phyloP scores from a whole-genome alignment of 2,329 filamentous ascomycete species.

The Apiospora pterosperma region DNA sequence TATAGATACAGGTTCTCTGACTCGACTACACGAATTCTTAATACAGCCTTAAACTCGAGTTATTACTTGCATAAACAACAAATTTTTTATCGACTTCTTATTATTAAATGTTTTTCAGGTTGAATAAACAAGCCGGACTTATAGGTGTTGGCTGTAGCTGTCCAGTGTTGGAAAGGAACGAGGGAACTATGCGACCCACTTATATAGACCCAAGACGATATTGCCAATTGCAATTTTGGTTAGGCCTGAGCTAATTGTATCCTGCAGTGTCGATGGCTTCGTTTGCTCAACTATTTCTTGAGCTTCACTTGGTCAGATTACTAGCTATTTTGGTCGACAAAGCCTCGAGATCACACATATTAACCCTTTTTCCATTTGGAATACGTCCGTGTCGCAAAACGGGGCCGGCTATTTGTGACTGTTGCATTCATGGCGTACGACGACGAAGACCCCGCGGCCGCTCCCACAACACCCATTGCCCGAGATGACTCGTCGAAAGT shows the following conservation, averaged over 20 bases:
- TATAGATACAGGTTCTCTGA: too few species aligned
- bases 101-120: too few species aligned
- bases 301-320: not conserved
- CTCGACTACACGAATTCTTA: too few species aligned
- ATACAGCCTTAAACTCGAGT: too few species aligned
- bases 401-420: not conserved
- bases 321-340: not conserved
- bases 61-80: too few species aligned
- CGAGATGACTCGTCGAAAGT: conserved; percentile 5
- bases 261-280: not conserved
- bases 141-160: too few species aligned
- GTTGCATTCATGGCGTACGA: conserved; percentile 20
- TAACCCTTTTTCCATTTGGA: not conserved
- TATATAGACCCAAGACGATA: too few species aligned
- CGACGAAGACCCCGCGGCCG: conserved; percentile 34
- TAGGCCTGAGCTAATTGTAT: not conserved
- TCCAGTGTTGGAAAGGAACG: too few species aligned
- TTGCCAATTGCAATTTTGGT: too few species aligned
- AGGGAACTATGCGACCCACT: too few species aligned
- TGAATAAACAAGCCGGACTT: too few species aligned
- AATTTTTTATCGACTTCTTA: too few species aligned
- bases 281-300: not conserved
- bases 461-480: conserved; percentile 5
- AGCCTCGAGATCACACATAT: not conserved
- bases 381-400: not conserved